Evolutionary conservation across 2,329 filamentous ascomycete species (phyloP), one percentile per base, ranked within the genome.

Genomic region (Cladosporium velox): DNA sequence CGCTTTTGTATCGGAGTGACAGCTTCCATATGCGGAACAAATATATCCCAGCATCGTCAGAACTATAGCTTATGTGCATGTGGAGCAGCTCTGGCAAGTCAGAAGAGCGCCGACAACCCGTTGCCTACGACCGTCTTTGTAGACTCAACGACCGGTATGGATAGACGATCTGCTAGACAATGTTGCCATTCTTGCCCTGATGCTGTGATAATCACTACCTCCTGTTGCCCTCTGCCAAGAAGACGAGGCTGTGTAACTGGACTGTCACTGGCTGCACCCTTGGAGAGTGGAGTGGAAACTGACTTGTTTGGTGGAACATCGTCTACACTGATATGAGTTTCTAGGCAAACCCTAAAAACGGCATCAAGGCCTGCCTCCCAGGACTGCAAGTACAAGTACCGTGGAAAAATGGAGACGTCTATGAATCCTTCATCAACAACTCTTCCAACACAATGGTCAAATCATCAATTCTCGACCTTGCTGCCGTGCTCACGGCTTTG

Each of bases 1-100:
- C 41, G 21, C n/a, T 41, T 58, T 38, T 63, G 38, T 6, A 67
- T 26, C 12, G 65, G 58, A 34, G 61, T 32, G 26, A 18, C 8
- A 21, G 41, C 41, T 47, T 47, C 41, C 41, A 47, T 8, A 21
- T 21, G n/a, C 41, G 41, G 41, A 47, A 47, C 10, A 47, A 47
- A 47, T 47, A 47, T 21, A 47, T 47, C 21, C 41, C 41, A 47
- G 41, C n/a, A 47, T 47, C n/a, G n/a, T 47, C 41, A 8, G 41
- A 21, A 47, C 41, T 47, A 21, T 21, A 47, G 2, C 4, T 21
- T n/a, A 47, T 18, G 6, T 47, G 41, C n/a, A 47, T 47, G 41
- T 47, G 41, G 41, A 47, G 41, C 41, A 47, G 41, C 41, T 47
- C n/a, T 47, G 41, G 11, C n/a, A 47, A 47, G 41, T 21, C 41